Conservation (phyloP, 2,329 filamentous ascomycete genomes). For the Hypoxylon sp. region DNA sequence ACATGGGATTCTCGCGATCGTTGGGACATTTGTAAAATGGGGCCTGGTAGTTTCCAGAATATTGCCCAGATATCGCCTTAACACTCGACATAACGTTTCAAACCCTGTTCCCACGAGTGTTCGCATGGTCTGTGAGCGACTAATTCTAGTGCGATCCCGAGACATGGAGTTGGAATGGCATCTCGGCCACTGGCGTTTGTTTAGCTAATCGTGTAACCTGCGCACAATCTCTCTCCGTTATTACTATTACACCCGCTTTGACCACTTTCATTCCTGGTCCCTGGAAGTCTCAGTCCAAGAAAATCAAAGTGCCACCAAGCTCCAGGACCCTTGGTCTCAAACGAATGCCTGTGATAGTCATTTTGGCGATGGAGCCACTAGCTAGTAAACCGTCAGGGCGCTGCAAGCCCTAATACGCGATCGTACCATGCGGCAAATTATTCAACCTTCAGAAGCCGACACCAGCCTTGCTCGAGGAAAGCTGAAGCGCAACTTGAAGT, state of each 20-base stretch:
- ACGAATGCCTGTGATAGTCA: conserved; percentile 37
- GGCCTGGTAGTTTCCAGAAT: conserved; percentile 20
- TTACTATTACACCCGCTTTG: conserved; percentile 29
- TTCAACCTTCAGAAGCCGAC: conserved; percentile 22
- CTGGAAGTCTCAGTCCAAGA: conserved; percentile 31
- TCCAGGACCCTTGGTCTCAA: conserved; percentile 41
- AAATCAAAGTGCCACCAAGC: conserved; percentile 24
- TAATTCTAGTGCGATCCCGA: conserved; percentile 46
- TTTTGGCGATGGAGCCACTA: conserved; percentile 27
- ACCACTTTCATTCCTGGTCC: conserved; percentile 34
- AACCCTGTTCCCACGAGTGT: conserved; percentile 33
- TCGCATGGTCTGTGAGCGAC: conserved; percentile 28
- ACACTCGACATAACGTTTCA: conserved; percentile 33
- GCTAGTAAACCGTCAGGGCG: conserved; percentile 18
- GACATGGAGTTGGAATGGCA: conserved; percentile 45
- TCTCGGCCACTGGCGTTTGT: conserved; percentile 23
- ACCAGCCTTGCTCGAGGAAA: conserved; percentile 7
- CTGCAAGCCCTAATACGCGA: conserved; percentile 21
- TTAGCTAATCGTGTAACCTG: conserved; percentile 19
- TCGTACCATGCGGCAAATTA: conserved; percentile 20
- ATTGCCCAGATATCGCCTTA: conserved; percentile 22
- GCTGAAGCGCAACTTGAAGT: conserved; percentile 27
- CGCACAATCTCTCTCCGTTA: background rate
- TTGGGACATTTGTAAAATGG: conserved; percentile 16
- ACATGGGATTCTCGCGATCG: conserved; percentile 24